phyloP scores from a whole-genome alignment of 2,329 filamentous ascomycete genomes.

The Pezicula neosporulosa region DNA sequence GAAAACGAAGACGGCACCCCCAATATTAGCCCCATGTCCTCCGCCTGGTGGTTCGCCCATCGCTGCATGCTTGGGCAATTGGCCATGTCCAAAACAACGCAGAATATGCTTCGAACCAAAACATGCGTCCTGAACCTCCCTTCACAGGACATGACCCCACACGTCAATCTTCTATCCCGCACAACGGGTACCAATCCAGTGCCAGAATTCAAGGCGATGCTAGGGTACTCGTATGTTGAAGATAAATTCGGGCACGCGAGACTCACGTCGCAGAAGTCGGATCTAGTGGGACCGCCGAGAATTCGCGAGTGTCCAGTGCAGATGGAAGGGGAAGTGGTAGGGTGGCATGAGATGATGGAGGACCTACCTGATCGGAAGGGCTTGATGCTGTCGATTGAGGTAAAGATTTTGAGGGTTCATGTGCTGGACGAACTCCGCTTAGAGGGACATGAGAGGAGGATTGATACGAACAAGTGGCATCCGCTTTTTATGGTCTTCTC shows the following conservation, averaged over 20 bases:
- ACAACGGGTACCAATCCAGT: constrained; percentile 9
- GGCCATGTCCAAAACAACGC: constrained; percentile 32
- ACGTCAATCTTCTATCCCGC: constrained; percentile 11
- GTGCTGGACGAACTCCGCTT: constrained; percentile 30
- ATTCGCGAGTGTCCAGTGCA: constrained; percentile 38
- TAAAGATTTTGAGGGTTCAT: constrained; percentile 33
- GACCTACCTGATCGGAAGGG: constrained; percentile 28
- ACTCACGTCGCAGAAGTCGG: constrained; percentile 32
- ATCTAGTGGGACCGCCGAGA: constrained; percentile 30
- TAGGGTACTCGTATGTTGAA: constrained; percentile 27
- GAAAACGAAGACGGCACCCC: constrained; percentile 36
- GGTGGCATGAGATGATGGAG: constrained; percentile 28
- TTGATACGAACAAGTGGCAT: constrained; percentile 39
- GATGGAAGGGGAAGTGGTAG: constrained; percentile 37
- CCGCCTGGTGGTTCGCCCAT: constrained; percentile 40
- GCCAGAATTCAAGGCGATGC: neutral
- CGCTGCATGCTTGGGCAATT: constrained; percentile 39
- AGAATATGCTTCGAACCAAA: constrained; percentile 36
- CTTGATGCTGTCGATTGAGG: constrained; percentile 28
- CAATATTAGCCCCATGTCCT: constrained; percentile 41
- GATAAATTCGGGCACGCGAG: constrained; percentile 35
- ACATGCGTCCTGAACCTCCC: constrained; percentile 41
- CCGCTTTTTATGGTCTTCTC: constrained; percentile 41
- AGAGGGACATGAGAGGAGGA: constrained; percentile 33
- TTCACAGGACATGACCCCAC: constrained; percentile 35